phyloP scores from a whole-genome alignment of 129 eudicot species.

The Kitagawia praeruptora region DNA sequence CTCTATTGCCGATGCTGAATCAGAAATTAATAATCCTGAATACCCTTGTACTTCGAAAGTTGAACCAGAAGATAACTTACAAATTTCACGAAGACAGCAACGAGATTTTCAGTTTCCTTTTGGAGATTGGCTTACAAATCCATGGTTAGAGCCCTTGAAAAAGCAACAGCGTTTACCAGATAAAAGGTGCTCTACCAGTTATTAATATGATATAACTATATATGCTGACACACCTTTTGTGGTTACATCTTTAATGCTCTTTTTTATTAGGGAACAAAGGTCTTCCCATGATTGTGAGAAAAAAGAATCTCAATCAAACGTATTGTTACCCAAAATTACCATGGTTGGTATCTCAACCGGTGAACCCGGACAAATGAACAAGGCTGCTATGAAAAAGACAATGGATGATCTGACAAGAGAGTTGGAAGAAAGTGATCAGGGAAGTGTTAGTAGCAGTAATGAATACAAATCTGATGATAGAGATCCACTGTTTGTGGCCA shows the following conservation, averaged over 20 bases:
- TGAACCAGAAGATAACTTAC: conserved; percentile 20
- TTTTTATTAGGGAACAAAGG: conserved; percentile 26
- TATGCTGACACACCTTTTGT: not conserved
- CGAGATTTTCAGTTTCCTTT: conserved; percentile 46
- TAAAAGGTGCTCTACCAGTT: conserved; percentile 31
- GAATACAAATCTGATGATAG: conserved; percentile 41
- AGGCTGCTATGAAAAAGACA: conserved; percentile 61
- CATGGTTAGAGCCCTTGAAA: conserved; percentile 45
- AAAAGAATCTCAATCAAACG: conserved; percentile 39
- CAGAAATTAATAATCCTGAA: conserved; percentile 25
- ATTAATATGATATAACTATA: not conserved
- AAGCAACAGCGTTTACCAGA: conserved; percentile 26
- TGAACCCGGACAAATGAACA: conserved; percentile 71
- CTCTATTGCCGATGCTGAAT: conserved; percentile 26
- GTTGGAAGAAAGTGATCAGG: conserved; percentile 53
- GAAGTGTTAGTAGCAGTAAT: conserved; percentile 15
- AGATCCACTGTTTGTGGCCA: conserved; percentile 93
- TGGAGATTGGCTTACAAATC: conserved; percentile 63
- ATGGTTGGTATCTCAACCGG: conserved; percentile 84
- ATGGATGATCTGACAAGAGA: conserved; percentile 80
- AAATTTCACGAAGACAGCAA: conserved; percentile 19
- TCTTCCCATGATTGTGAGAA: conserved; percentile 18
- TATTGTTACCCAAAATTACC: conserved; percentile 76
- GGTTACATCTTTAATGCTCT: not conserved
- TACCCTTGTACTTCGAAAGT: conserved; percentile 25